Evolutionary conservation across 2,329 filamentous ascomycete species (phyloP).

Genomic region (Cryphonectria radicalis): DNA sequence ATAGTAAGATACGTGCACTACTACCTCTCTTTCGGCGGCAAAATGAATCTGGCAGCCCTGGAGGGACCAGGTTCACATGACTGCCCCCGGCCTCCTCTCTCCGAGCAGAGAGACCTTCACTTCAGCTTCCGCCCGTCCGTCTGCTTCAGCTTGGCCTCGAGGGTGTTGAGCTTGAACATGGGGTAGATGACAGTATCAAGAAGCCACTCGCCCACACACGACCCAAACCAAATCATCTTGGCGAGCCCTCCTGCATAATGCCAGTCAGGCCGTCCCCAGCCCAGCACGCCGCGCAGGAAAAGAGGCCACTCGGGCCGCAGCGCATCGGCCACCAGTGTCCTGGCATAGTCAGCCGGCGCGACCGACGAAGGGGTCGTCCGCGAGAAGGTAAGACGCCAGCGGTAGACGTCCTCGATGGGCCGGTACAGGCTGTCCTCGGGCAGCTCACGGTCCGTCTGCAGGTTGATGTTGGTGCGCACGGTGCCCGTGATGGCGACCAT

Average conservation of each 20-base stretch:
- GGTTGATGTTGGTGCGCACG: conserved; percentile 55
- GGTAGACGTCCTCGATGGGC: conserved; percentile 39
- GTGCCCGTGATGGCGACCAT: conserved; percentile 61
- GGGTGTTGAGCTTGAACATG: conserved; percentile 24
- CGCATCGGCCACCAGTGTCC: conserved; percentile 17
- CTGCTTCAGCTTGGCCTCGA: conserved; percentile 25
- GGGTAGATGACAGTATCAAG: conserved; percentile 24
- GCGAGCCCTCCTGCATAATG: conserved; percentile 28
- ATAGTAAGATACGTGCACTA: too few relatives aligned
- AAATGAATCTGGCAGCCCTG: too few relatives aligned
- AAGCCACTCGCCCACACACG: conserved; percentile 27
- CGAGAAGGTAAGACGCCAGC: conserved; percentile 29
- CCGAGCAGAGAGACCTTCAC: not conserved
- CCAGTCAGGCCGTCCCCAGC: conserved; percentile 28
- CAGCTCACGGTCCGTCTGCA: conserved; percentile 45
- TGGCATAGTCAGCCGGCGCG: conserved; percentile 20
- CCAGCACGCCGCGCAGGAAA: conserved; percentile 15
- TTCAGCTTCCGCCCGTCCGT: conserved; percentile 15
- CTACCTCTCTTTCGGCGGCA: too few relatives aligned
- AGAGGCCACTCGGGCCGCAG: conserved; percentile 27
- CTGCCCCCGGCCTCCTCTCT: too few relatives aligned
- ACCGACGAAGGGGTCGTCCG: conserved; percentile 15
- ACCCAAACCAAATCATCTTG: conserved; percentile 14
- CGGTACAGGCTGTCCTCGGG: conserved; percentile 52
- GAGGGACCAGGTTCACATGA: too few relatives aligned